Conservation (phyloP, 768 basidiomycete species). For the Amanita pallidorosea region DNA sequence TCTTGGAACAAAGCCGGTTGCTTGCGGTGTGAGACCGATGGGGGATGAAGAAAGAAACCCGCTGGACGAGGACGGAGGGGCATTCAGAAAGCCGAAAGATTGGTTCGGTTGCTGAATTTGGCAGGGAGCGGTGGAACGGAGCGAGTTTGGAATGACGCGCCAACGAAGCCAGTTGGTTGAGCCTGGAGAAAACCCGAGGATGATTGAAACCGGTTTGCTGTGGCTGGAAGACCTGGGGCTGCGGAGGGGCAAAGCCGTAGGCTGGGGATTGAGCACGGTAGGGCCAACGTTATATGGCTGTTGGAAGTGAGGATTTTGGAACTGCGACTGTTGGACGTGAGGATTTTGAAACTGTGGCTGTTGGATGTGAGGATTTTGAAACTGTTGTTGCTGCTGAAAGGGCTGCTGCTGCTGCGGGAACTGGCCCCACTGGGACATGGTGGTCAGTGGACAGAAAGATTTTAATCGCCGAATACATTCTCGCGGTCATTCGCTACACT, state of each 20-base stretch:
- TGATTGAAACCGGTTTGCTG: conserved; percentile 49
- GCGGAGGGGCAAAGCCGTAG: conserved; percentile 44
- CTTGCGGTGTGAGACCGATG: conserved; percentile 37
- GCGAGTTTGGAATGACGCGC: conserved; percentile 30
- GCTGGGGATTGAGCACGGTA: conserved; percentile 44
- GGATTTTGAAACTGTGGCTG: conserved; percentile 21
- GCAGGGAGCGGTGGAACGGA: conserved; percentile 54
- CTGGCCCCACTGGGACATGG: conserved; percentile 73
- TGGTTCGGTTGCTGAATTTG: conserved; percentile 49
- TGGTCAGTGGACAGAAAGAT: conserved; percentile 18
- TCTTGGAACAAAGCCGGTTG: conserved; percentile 45
- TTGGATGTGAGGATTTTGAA: conserved; percentile 23
- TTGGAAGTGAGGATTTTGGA: conserved; percentile 24
- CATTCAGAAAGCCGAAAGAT: conserved; percentile 25
- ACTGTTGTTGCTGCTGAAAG: conserved; percentile 33
- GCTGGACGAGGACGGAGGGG: conserved; percentile 28
- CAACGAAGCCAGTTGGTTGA: conserved; percentile 45
- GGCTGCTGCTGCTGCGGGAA: conserved; percentile 34
- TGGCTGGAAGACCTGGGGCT: conserved; percentile 35
- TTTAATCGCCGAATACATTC: conserved; percentile 13
- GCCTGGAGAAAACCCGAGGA: conserved; percentile 32
- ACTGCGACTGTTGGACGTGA: conserved; percentile 32
- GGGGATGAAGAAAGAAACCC: conserved; percentile 44
- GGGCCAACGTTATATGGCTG: conserved; percentile 21
- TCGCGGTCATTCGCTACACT: background rate